These are phyloP conservation scores for Posidonia oceanica DNA, from an alignment of 116 monocot species.

Conservation along the genomic window DNA sequence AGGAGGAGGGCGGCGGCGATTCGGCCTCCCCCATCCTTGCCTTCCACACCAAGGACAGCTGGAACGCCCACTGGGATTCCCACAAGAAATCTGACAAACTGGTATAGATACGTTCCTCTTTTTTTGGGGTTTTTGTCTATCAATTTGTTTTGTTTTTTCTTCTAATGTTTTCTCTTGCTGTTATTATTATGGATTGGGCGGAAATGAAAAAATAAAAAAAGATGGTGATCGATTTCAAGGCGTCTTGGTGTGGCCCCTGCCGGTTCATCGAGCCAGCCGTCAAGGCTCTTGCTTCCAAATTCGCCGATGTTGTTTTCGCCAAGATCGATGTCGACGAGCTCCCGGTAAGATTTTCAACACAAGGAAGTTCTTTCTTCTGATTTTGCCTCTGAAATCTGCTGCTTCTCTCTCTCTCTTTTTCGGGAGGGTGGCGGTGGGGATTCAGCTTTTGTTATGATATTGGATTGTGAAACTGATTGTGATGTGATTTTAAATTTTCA, in stretches of 20 bases:
- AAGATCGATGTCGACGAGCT: conserved; percentile 73
- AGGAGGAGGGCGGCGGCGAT: background rate
- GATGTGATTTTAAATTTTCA: too few relatives aligned
- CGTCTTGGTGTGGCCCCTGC: conserved; percentile 72
- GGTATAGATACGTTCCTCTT: conserved; percentile 5
- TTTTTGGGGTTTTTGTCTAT: background rate
- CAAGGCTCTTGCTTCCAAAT: conserved; percentile 38
- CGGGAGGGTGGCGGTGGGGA: too few relatives aligned
- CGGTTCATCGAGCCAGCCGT: conserved; percentile 54
- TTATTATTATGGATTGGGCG: background rate
- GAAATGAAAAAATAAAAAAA: background rate
- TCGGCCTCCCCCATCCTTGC: conserved; percentile 2
- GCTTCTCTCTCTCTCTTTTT: too few relatives aligned
- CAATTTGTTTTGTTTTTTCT: background rate
- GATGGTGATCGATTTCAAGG: conserved; percentile 74
- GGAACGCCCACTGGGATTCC: conserved; percentile 28
- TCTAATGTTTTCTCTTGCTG: background rate
- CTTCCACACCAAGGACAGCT: conserved; percentile 21
- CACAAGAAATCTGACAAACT: conserved; percentile 21
- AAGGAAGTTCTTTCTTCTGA: too few relatives aligned
- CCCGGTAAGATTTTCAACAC: conserved; percentile 12
- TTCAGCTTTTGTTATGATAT: too few relatives aligned
- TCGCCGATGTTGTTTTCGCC: conserved; percentile 31
- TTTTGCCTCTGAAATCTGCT: too few relatives aligned
- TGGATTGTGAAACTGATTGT: too few relatives aligned